Evolutionary conservation across 2,329 filamentous ascomycete species (phyloP).

Genomic region (Paraconiothyrium brasiliense): DNA sequence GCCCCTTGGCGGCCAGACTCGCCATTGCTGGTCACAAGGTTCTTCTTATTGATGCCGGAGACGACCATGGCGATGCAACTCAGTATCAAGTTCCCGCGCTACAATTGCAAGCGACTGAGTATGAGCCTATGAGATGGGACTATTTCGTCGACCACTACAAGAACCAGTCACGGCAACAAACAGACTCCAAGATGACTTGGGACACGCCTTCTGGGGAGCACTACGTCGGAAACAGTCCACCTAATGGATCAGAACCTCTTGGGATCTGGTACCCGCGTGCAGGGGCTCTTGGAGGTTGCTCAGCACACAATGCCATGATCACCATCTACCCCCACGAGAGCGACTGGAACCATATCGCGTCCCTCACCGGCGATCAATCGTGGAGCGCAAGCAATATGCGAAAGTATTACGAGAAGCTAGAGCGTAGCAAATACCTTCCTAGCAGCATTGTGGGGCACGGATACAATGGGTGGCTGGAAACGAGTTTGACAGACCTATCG

Average conservation of each 20-base stretch:
- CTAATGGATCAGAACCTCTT: slow-evolving; percentile 58
- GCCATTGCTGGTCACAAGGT: slow-evolving; percentile 62
- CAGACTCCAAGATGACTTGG: neutral
- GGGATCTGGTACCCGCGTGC: slow-evolving; percentile 69
- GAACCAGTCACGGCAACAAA: no score
- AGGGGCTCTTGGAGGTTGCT: slow-evolving; percentile 65
- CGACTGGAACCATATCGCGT: slow-evolving; percentile 66
- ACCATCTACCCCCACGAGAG: slow-evolving; percentile 64
- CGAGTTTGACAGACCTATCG: slow-evolving; percentile 60
- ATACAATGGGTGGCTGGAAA: slow-evolving; percentile 64
- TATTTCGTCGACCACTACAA: slow-evolving; percentile 69
- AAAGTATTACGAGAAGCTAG: slow-evolving; percentile 61
- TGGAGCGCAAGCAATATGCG: slow-evolving; percentile 65
- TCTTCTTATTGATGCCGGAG: slow-evolving; percentile 67
- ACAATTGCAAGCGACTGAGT: neutral
- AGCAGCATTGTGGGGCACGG: slow-evolving; percentile 56
- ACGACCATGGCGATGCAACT: slow-evolving; percentile 28
- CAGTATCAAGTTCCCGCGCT: neutral
- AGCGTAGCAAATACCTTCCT: slow-evolving; percentile 60
- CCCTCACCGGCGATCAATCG: slow-evolving; percentile 64
- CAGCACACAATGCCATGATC: slow-evolving; percentile 68
- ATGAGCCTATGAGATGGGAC: slow-evolving; percentile 62
- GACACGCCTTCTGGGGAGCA: neutral
- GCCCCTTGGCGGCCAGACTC: slow-evolving; percentile 28
- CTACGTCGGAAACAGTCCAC: slow-evolving; percentile 58